Evolutionary conservation across 805 yeast species (phyloP).

Genomic region (Grigorovia jiainica): DNA sequence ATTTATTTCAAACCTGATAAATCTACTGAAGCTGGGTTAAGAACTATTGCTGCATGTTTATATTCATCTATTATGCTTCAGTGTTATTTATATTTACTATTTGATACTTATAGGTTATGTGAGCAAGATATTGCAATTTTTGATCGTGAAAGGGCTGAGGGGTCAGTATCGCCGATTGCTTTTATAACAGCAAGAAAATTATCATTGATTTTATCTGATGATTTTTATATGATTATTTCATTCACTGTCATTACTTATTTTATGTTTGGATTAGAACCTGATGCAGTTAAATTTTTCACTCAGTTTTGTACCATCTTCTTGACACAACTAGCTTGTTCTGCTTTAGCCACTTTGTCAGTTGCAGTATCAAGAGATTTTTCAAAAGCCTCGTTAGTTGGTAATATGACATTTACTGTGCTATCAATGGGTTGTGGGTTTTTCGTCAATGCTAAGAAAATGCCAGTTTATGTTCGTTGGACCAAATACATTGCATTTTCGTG

Average conservation of each 20-base stretch:
- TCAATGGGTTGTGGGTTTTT: conserved; percentile 76
- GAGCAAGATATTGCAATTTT: conserved; percentile 43
- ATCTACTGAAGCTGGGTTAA: conserved; percentile 41
- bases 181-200: conserved; percentile 57
- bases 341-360: conserved; percentile 31
- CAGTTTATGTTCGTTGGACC: conserved; percentile 81
- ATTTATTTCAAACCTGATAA: conserved; percentile 51
- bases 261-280: conserved; percentile 61
- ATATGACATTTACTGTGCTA: conserved; percentile 58
- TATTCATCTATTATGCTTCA: conserved; percentile 46
- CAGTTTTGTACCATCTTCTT: conserved; percentile 54
- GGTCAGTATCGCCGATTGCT: conserved; percentile 56
- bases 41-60: conserved; percentile 46
- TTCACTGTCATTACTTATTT: conserved; percentile 59
- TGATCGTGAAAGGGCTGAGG: conserved; percentile 64
- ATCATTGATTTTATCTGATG: conserved; percentile 60
- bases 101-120: conserved; percentile 51
- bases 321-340: conserved; percentile 36
- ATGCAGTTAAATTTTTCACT: conserved; percentile 44
- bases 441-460: conserved; percentile 62
- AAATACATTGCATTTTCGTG: conserved; percentile 68
- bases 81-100: conserved; percentile 45
- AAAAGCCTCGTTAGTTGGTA: conserved; percentile 50
- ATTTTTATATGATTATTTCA: conserved; percentile 49
- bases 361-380: conserved; percentile 54